These are phyloP conservation scores for Pseudonitzschia delicatissima DNA, from an alignment of 108 stramenopile genomes.

Conservation along the genomic window DNA sequence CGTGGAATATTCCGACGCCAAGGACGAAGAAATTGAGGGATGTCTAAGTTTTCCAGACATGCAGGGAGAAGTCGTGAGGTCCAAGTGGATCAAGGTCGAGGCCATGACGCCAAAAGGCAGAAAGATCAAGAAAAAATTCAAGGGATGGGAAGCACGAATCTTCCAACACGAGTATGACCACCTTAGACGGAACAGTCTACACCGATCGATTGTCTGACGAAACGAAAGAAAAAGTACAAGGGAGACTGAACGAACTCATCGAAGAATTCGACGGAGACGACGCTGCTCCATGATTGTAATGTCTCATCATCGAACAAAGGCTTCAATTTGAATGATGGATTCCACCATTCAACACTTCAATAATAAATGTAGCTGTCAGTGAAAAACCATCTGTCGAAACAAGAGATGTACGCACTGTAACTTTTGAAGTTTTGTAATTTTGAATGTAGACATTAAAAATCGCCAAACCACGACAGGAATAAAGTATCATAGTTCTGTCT, in stretches of 20 bases:
- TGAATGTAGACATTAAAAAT: no score
- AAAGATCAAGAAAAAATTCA: constrained; percentile 85
- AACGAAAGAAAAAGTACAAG: constrained; percentile 53
- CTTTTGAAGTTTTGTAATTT: no score
- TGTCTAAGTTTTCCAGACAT: constrained; percentile 93
- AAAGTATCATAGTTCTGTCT: no score
- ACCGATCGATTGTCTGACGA: constrained; percentile 76
- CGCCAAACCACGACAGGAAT: no score
- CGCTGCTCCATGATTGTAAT: no score
- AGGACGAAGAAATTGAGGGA: constrained; percentile 77
- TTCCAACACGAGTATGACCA: constrained; percentile 99
- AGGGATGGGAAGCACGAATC: constrained; percentile 81
- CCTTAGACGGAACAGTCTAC: constrained; percentile 84
- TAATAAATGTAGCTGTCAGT: no score
- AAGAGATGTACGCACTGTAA: no score
- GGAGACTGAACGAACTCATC: constrained; percentile 63
- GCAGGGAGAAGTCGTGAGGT: constrained; percentile 73
- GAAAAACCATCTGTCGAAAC: no score
- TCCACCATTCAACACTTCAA: no score
- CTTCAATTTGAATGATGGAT: no score
- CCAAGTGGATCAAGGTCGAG: constrained; percentile 92
- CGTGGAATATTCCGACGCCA: constrained; percentile 61
- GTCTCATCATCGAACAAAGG: no score
- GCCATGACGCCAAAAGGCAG: constrained; percentile 55
- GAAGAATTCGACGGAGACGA: constrained; percentile 64